Evolutionary conservation across 768 basidiomycete species (phyloP), one percentile per base, ranked within the genome.

Genomic region (Stropharia rugosoannulata): DNA sequence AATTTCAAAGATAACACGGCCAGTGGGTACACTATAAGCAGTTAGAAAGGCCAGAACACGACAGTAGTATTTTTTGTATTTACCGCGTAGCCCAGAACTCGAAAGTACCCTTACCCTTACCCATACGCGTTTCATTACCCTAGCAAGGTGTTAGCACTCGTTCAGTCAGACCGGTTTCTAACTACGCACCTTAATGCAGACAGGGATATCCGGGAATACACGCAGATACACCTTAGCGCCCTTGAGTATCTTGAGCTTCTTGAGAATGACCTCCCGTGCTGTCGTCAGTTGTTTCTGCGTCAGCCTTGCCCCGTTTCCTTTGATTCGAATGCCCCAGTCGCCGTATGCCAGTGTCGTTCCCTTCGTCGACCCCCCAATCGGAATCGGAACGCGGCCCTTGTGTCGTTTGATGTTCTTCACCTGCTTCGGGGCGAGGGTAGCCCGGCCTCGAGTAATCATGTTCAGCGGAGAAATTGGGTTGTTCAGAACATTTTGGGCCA

Each of bases 111-210:
- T 99, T 99, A 56, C 97, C 97, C 74, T 98, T 98, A 49, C 97
- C 97, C 97, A 98, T 98, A 80, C 97, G 90, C 5, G 94, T 95
- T 72, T 98, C 95, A 64, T 97, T 98, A 51, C 97, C 96, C 92
- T 94, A 55, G 19, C 29, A 12, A 12, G 6, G 25, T 35, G 35
- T 39, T 19, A 18, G 36, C 5, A 29, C 29, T 16, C 36, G 13
- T 32, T 18, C 39, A 25, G 44, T 19, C n/a, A 15, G 49, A 51
- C 12, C 46, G 46, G 40, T 9, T 36, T 22, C 35, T 44, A 1
- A 12, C 13, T 7, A 64, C 78, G 42, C 56, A 92, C 93, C 84
- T 99, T 98, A 52, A 98, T 87, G 76, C 95, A 97, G 57, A 99
- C 95, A 2, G 95, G 95, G 56, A 97, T 87, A 73, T 98, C 95